Conservation (phyloP, 441 rosid species). For the Theobroma grandiflorum region DNA sequence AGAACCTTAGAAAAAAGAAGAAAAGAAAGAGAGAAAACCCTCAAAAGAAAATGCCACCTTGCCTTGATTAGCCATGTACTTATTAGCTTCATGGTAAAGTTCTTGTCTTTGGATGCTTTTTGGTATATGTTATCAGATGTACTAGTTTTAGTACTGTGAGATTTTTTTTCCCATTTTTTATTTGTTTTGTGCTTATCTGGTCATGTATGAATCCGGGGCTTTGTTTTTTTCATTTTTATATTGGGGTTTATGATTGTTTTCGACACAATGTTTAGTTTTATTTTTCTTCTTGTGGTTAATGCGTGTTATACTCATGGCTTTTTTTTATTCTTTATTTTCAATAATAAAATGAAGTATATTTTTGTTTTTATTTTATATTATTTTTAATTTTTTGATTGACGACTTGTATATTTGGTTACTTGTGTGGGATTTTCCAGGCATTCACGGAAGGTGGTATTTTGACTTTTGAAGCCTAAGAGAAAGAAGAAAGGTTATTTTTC, state of each 20-base stretch:
- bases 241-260: constrained; percentile 31
- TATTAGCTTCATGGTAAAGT: constrained; percentile 32
- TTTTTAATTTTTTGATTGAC: neutral
- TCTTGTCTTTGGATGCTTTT: constrained; percentile 3
- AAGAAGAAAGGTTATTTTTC: neutral
- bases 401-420: constrained; percentile 44
- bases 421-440: constrained; percentile 56
- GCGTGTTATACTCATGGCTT: constrained; percentile 39
- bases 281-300: constrained; percentile 22
- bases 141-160: constrained; percentile 20
- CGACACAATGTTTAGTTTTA: constrained; percentile 20
- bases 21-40: neutral
- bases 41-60: constrained; percentile 25
- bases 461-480: constrained; percentile 47
- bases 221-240: neutral
- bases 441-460: constrained; percentile 59
- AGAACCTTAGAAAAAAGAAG: neutral
- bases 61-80: constrained; percentile 28
- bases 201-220: constrained; percentile 18
- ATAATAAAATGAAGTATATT: constrained; percentile 1
- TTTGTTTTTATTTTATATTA: constrained; percentile 23
- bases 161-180: neutral
- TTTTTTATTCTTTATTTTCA: constrained; percentile 32
- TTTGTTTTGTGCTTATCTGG: neutral
- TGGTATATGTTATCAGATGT: constrained; percentile 1